Evolutionary conservation across 805 yeast species (phyloP), one percentile per base, ranked within the genome.

Genomic region (Metschnikowia aberdeeniae): DNA sequence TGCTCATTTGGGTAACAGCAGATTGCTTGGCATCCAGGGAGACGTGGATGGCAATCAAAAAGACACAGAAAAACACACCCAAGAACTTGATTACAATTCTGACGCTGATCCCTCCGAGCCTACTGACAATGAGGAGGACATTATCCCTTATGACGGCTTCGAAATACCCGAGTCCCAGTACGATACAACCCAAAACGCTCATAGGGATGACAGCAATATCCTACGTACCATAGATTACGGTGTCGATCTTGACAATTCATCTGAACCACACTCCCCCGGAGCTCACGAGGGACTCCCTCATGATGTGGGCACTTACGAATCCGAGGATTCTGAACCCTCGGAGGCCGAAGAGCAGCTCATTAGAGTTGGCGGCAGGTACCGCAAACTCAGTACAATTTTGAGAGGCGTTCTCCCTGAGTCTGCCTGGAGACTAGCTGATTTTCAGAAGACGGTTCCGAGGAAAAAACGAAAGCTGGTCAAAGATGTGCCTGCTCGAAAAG

Each of bases 321-420:
- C 34, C 22, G 39, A 34, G 2, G 11, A 5, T 6, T 30, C 34
- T 4, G 37, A 41, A 13, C 12, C 29, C 20, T 36, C 40, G 1
- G 30, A 40, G n/a, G 50, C 52, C 17, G 53, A 50, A 17, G 56
- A 54, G 30, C 50, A 49, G 31, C 37, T 51, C 12, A 54, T 57
- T 5, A 31, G 43, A 9, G 43, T 57, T 5, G 60, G 60, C 13
- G 60, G 60, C 22, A 44, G 50, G 30, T 47, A 50, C 37, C 32
- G 50, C 26, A 66, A 58, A 44, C 65, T 65, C 36, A 65, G 58
- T 36, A 60, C 57, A 33, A 60, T 67, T 9, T 52, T 70, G 5
- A 47, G 59, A 27, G 75, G 75, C 0, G 67, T 63, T 1, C 53
- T 69, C 11, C 75, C 75, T 0, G 74, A 68, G 42, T 69, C 73